Evolutionary conservation across 2,329 filamentous ascomycete species (phyloP).

Genomic region (Xylariales sp.): DNA sequence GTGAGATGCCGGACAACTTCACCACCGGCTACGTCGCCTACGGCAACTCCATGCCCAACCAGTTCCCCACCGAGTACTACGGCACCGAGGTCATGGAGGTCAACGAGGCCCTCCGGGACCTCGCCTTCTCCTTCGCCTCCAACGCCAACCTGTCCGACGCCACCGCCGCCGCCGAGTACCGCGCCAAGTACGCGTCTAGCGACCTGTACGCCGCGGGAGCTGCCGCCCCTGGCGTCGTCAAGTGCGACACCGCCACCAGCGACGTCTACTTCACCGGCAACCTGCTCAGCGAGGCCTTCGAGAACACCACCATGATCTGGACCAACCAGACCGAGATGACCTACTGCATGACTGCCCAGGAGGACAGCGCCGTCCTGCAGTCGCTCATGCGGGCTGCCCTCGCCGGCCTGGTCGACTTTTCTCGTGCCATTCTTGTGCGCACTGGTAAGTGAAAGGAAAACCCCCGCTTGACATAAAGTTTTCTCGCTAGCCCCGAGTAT

Average conservation of each 20-base stretch:
- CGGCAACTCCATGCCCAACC: slow-evolving; percentile 47
- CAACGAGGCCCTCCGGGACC: slow-evolving; percentile 51
- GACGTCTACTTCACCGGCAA: slow-evolving; percentile 68
- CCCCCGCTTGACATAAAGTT: neutral
- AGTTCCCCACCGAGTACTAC: slow-evolving; percentile 57
- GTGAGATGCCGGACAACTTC: slow-evolving; percentile 63
- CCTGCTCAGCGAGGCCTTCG: slow-evolving; percentile 58
- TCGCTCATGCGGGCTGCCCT: slow-evolving; percentile 57
- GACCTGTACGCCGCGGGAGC: slow-evolving; percentile 36
- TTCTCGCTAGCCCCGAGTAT: neutral
- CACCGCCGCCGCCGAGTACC: slow-evolving; percentile 44
- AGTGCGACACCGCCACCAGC: slow-evolving; percentile 65
- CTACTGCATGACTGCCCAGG: slow-evolving; percentile 70
- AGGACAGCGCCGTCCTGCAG: slow-evolving; percentile 67
- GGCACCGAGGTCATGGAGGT: slow-evolving; percentile 69
- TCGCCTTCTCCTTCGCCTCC: slow-evolving; percentile 45
- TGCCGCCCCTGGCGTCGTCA: slow-evolving; percentile 48
- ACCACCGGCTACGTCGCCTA: slow-evolving; percentile 66
- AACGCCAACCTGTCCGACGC: slow-evolving; percentile 50
- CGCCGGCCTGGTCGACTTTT: slow-evolving; percentile 58
- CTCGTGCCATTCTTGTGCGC: slow-evolving; percentile 63
- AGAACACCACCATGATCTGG: slow-evolving; percentile 45
- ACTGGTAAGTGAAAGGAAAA: slow-evolving; percentile 44
- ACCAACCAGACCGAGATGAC: slow-evolving; percentile 59
- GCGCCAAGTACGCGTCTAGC: slow-evolving; percentile 44